Evolutionary conservation across 2,329 filamentous ascomycete species (phyloP), one percentile per base, ranked within the genome.

Genomic region (Aspergillus pseudoterreus): DNA sequence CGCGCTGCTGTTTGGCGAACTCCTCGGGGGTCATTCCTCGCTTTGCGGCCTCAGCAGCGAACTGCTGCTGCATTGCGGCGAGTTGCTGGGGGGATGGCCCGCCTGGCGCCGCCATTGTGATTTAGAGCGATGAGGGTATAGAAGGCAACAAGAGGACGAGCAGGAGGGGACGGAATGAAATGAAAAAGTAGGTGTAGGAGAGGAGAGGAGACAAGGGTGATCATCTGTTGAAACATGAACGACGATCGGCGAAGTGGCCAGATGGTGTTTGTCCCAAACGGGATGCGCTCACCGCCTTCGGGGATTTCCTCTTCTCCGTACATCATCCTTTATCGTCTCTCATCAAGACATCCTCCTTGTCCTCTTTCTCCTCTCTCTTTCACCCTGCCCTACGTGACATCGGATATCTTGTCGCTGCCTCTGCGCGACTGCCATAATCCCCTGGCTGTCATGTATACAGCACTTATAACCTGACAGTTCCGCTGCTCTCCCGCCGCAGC

Each of bases 1-100:
- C 72, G 27, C 74, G 70, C 60, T 78, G 75, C 62, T 75, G 71
- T 73, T 86, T 84, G 64, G 95, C 82, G 68, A 95, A 96, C 71
- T 96, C 80, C 42, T 87, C 90, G 1, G 94, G 86, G 6, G 87
- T 84, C 81, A 97, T 85, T 69, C 92, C 92, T 57, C 86, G 83
- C 74, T 88, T 91, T 65, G 88, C 80, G 45, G 92, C 92, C 72
- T 96, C 92, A 46, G 83, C 82, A 45, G 87, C 86, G 42, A 96
- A 76, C 72, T 94, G 87, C 62, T 85, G 83, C 71, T 95, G 89
- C 80, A 96, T 94, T 50, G 82, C 80, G 51, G 83, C 82, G 57
- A 96, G 88, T 76, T 96, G 91, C 75, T 96, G 87, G 45, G 88
- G 91, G 17, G 86, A 84, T 32, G 90, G 90, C 59, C 63, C 64